Percentiles rank a stretch among this genome's conserved stretches.
These are phyloP conservation scores for Rhynchospora pubera DNA, from an alignment of 176 grass and related monocot genomes.

Conservation along the genomic window DNA sequence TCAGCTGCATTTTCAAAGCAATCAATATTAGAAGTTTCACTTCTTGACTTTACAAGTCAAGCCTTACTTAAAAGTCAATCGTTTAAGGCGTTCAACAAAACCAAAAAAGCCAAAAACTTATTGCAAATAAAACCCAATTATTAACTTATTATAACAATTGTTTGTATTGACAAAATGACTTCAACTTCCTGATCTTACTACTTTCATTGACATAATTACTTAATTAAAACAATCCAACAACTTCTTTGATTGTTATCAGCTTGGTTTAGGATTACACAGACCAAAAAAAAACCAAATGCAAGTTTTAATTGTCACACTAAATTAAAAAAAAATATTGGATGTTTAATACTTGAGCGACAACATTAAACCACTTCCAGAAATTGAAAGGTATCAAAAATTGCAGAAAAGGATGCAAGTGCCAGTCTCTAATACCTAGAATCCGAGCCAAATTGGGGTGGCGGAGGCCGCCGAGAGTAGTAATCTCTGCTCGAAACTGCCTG, in stretches of 20 bases:
- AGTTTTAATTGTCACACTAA: not conserved
- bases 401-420: not conserved
- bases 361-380: too few species aligned
- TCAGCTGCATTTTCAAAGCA: not conserved
- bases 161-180: not conserved
- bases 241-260: not conserved
- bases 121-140: not conserved
- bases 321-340: not conserved
- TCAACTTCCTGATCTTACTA: not conserved
- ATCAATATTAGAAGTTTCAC: not conserved
- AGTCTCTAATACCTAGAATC: conserved; percentile 27
- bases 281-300: not conserved
- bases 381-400: too few species aligned
- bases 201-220: not conserved
- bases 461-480: conserved; percentile 67
- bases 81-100: not conserved
- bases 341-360: not conserved
- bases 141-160: not conserved
- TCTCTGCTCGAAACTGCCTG: conserved; percentile 78
- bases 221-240: not conserved
- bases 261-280: not conserved
- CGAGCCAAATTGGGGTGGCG: conserved; percentile 63
- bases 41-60: not conserved
- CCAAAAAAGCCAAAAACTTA: not conserved
- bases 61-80: not conserved